Base-by-base conservation (phyloP, 441 rosid species). In the Arabidopsis lyrata region DNA sequence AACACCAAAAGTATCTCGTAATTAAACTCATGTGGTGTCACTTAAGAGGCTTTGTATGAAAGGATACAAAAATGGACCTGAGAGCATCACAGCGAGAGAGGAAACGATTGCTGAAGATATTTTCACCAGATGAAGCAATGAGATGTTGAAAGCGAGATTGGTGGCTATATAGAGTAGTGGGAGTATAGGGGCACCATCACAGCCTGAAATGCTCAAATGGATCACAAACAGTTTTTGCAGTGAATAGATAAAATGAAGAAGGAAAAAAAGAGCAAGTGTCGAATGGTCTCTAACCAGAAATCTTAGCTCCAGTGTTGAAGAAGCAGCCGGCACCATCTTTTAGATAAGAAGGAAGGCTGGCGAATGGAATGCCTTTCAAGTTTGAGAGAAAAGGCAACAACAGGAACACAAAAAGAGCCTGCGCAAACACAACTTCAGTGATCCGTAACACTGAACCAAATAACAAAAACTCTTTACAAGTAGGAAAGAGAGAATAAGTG, bases 361-460 rank as follows among this genome's bases (percentile, higher is more conserved):
- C 66, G 76, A 88, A 86, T 38, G 92, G 86, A 75, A 89, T 89
- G 65, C 98, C 97, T 82, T 84, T 89, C 85, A 93, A 74, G 82
- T 82, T 93, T 67, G 97, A 90, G 66, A 93, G 81, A 5, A 93
- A 72, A 77, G 96, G 96, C 59, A 93, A 66, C 68, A 91, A 63
- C 45, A 91, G 83, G 72, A 90, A 82, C 68, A 93, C 94, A 63
- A 91, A 91, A 55, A 93, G 96, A 59, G 97, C 98, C 97, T 93
- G 78, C 79, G 65, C 70, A 56, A 31, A 7, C 58, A 66, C 57
- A 71, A 6, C 39, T 63, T 62, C 55, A 63, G 58, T 35, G 60
- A 55, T 69, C 38, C 41, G 2, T 68, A 27, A 54, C 18, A 29
- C 9, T 5, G 18, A n/a, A 42, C 34, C 56, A 48, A 20, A 35